Conservation (phyloP, 2,329 filamentous ascomycete species). For the Monosporascus sp. region DNA sequence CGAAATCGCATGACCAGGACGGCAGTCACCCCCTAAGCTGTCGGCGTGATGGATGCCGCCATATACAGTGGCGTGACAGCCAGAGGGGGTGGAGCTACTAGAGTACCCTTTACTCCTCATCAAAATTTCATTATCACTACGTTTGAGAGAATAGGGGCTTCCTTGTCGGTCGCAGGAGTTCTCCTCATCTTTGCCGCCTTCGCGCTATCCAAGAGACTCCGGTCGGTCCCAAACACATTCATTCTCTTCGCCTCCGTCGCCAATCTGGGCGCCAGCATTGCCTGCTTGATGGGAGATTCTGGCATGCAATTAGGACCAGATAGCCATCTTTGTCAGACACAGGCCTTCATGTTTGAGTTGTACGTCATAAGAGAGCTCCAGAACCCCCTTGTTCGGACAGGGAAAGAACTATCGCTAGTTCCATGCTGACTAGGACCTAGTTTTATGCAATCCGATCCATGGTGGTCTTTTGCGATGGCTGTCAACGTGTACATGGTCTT, state of each 20-base stretch:
- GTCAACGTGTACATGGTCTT: slow-evolving; percentile 72
- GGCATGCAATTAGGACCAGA: slow-evolving; percentile 51
- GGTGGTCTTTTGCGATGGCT: slow-evolving; percentile 79
- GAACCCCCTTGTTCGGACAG: too few relatives aligned
- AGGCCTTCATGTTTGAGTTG: slow-evolving; percentile 61
- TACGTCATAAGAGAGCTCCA: slow-evolving; percentile 35
- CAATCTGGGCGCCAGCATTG: slow-evolving; percentile 55
- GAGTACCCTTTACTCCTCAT: slow-evolving; percentile 10
- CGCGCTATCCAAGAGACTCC: slow-evolving; percentile 43
- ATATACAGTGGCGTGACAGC: too few relatives aligned
- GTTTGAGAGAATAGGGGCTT: slow-evolving; percentile 49
- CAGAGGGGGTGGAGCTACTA: too few relatives aligned
- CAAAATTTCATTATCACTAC: slow-evolving; percentile 39
- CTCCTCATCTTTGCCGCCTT: slow-evolving; percentile 49
- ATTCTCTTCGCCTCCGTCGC: slow-evolving; percentile 57
- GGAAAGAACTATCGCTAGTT: too few relatives aligned
- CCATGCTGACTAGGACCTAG: slow-evolving; percentile 32
- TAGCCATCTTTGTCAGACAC: slow-evolving; percentile 55
- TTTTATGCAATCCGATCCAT: slow-evolving; percentile 72
- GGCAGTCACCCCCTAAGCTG: too few relatives aligned
- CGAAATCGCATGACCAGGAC: too few relatives aligned
- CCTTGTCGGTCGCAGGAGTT: slow-evolving; percentile 47
- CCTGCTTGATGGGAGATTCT: slow-evolving; percentile 65
- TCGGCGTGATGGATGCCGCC: too few relatives aligned
- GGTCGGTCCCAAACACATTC: slow-evolving; percentile 57